Evolutionary conservation across 805 yeast species (phyloP).

Genomic region (Wickerhamiella kurtzmanii): DNA sequence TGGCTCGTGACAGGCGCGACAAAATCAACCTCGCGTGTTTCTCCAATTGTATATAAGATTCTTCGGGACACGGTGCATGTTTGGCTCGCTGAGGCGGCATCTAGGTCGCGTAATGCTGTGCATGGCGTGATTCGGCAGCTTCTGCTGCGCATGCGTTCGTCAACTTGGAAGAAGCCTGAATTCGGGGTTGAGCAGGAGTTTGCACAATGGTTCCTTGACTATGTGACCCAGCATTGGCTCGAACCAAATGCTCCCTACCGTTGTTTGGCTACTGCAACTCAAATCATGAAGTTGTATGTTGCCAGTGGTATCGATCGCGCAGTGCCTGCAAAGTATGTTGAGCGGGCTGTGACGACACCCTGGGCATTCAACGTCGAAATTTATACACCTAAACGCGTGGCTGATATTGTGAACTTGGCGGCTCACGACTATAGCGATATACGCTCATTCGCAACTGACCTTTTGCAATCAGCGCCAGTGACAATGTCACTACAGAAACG

Average conservation of each 20-base stretch:
- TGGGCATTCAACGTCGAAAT: slow-evolving; percentile 38
- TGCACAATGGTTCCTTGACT: background rate
- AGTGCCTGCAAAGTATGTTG: slow-evolving; percentile 18
- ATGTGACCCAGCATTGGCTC: slow-evolving; percentile 17
- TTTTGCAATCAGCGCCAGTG: slow-evolving; percentile 34
- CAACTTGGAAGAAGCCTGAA: slow-evolving; percentile 48
- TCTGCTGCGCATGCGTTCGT: slow-evolving; percentile 52
- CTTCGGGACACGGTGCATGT: slow-evolving; percentile 35
- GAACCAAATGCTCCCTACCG: slow-evolving; percentile 48
- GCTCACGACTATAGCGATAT: slow-evolving; percentile 68
- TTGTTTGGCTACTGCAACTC: slow-evolving; percentile 36
- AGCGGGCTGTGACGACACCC: slow-evolving; percentile 19
- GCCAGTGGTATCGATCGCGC: slow-evolving; percentile 44
- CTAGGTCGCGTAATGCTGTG: slow-evolving; percentile 57
- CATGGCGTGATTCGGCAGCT: slow-evolving; percentile 49
- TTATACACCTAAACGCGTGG: slow-evolving; percentile 29
- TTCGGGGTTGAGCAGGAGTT: slow-evolving; percentile 8
- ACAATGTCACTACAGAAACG: slow-evolving; percentile 4
- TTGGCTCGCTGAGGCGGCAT: slow-evolving; percentile 49
- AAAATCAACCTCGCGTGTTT: slow-evolving; percentile 47
- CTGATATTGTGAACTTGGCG: slow-evolving; percentile 46
- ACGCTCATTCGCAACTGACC: slow-evolving; percentile 36
- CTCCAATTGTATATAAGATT: slow-evolving; percentile 31
- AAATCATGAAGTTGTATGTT: slow-evolving; percentile 34
- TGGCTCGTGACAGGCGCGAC: slow-evolving; percentile 49